Evolutionary conservation across 129 eudicot species (phyloP).

Genomic region (Sambucus nigra): DNA sequence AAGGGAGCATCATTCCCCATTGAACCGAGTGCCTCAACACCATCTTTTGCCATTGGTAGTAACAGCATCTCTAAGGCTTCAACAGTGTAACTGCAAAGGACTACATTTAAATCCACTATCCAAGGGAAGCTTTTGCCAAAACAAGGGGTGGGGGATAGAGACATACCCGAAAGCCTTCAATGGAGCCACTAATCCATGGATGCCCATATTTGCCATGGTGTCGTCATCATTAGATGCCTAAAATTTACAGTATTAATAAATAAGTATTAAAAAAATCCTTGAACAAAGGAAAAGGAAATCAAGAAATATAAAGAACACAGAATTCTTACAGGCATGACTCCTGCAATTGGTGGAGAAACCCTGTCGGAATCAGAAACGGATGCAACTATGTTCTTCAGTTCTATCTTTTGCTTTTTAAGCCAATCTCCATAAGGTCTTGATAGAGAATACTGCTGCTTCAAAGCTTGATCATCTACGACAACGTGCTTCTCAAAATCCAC

Average conservation of each 20-base stretch:
- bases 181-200: conserved; percentile 80
- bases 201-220: conserved; percentile 76
- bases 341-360: conserved; percentile 55
- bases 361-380: conserved; percentile 54
- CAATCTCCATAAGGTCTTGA: conserved; percentile 83
- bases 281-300: background rate
- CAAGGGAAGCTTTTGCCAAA: background rate
- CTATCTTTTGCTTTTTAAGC: conserved; percentile 79
- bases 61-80: conserved; percentile 93
- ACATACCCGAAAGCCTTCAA: conserved; percentile 87
- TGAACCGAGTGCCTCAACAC: conserved; percentile 92
- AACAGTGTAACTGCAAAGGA: conserved; percentile 52
- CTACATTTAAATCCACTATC: background rate
- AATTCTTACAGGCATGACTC: conserved; percentile 51
- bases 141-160: background rate
- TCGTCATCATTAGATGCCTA: conserved; percentile 61
- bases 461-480: conserved; percentile 95
- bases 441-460: conserved; percentile 77
- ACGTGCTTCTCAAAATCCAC: conserved; percentile 93
- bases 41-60: conserved; percentile 98
- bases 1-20: conserved; percentile 99
- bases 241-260: background rate
- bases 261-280: background rate
- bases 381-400: conserved; percentile 68
- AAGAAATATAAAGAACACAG: background rate